Base-by-base conservation (phyloP, 768 basidiomycete species). In the Termitomyces sp. region DNA sequence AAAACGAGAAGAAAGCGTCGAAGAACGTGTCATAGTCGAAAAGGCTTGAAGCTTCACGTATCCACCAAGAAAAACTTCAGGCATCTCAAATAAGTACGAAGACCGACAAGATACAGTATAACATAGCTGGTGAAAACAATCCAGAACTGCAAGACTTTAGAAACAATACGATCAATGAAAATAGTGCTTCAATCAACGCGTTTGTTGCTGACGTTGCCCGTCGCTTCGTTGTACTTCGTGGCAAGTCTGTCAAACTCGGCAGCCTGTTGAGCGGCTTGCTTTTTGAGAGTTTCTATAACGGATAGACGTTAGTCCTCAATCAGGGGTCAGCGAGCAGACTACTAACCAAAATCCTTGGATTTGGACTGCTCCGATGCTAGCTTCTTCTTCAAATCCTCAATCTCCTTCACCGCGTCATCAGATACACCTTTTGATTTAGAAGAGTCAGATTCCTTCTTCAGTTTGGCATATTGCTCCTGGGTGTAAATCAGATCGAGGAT, bases 401-500 rank as follows among this genome's bases (percentile, higher is more conserved):
- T 75, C 66, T 86, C 77, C 64, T 81, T 80, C 19, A 75, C 60
- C 55, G 81, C 71, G 52, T 82, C 81, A 12, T 63, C 70, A n/a
- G 64, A 58, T 50, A 56, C 55, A 37, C 58, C 60, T 44, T 53
- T 54, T 26, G 28, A 19, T 30, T 51, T 28, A 30, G 26, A 19
- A 26, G 66, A 63, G 5, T 56, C n/a, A 31, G 50, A 82, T 59
- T 75, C 71, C 63, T 85, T 79, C 77, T 95, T 94, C 58, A 98
- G 69, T 64, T 89, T 86, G 19, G 84, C 85, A 66, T 91, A 91
- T 64, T 92, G 85, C 63, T 95, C 94, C 70, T 96, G 92, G 1
- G 86, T 82, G 62, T 91, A 86, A 60, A 98, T 87, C 62, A 97
- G 85, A 68, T 98, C 93, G 66, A 94, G 84, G 46, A 90, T 83